These are phyloP conservation scores for Colletotrichum brevisporum DNA, from an alignment of 2,329 filamentous ascomycete species.

Conservation along the genomic window DNA sequence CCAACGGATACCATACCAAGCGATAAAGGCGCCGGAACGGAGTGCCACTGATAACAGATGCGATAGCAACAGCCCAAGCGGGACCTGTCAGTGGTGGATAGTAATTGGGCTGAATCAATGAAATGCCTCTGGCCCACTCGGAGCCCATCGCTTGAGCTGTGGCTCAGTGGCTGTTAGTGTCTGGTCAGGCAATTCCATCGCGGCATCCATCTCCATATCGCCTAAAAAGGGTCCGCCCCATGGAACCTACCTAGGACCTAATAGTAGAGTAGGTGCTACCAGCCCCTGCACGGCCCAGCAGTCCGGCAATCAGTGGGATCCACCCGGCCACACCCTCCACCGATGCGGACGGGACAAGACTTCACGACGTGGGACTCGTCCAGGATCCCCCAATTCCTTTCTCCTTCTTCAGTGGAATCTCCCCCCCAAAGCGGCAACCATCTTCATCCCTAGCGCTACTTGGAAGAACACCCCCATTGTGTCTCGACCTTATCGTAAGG, in stretches of 20 bases:
- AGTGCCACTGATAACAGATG: constrained; percentile 35
- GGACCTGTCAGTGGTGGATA: constrained; percentile 35
- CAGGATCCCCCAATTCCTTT: constrained; percentile 20
- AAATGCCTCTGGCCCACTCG: constrained; percentile 41
- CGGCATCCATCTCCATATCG: neutral
- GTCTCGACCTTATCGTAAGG: constrained; percentile 34
- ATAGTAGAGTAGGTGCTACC: too few relatives aligned
- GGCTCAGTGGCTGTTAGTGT: constrained; percentile 11
- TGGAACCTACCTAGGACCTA: too few relatives aligned
- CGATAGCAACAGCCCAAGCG: constrained; percentile 17
- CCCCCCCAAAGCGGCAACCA: constrained; percentile 32
- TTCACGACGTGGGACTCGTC: constrained; percentile 31
- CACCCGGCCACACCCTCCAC: constrained; percentile 21
- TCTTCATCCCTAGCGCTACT: constrained; percentile 31
- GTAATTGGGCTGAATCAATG: constrained; percentile 43
- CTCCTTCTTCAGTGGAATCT: constrained; percentile 25
- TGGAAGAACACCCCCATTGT: constrained; percentile 1
- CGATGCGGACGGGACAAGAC: constrained; percentile 38
- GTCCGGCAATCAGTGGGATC: constrained; percentile 36
- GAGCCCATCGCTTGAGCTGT: constrained; percentile 27
- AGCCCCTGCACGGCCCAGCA: constrained; percentile 34
- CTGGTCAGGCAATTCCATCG: constrained; percentile 22
- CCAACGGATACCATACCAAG: constrained; percentile 2
- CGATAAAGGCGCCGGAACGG: neutral
- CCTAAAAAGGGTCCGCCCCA: constrained; percentile 2